These are phyloP conservation scores for Penicillium sp. DNA, from an alignment of 2,329 filamentous ascomycete species.

Conservation along the genomic window DNA sequence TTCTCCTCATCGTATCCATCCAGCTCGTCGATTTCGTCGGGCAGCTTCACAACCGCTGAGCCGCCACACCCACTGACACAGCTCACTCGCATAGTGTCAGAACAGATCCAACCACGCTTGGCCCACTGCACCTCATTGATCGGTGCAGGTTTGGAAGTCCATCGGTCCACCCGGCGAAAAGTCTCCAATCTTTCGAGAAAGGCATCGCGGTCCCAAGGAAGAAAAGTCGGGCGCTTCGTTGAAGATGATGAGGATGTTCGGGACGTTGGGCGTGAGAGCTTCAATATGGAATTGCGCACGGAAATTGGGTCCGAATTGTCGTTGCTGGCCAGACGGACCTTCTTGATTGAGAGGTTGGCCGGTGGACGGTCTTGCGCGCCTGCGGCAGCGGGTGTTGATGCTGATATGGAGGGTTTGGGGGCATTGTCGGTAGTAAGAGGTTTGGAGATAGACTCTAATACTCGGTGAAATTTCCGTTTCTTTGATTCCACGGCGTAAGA, in stretches of 20 bases:
- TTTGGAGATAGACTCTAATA: slow-evolving; percentile 46
- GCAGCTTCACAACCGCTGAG: slow-evolving; percentile 78
- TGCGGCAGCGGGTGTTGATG: slow-evolving; percentile 18
- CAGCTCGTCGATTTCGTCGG: slow-evolving; percentile 61
- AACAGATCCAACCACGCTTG: slow-evolving; percentile 86
- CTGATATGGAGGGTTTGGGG: slow-evolving; percentile 12
- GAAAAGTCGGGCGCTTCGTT: slow-evolving; percentile 65
- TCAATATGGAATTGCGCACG: slow-evolving; percentile 27
- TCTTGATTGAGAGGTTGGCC: slow-evolving; percentile 34
- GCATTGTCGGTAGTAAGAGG: slow-evolving; percentile 22
- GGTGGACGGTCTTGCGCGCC: slow-evolving; percentile 22
- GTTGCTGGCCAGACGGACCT: slow-evolving; percentile 30
- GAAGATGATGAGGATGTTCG: slow-evolving; percentile 34
- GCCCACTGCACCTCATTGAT: slow-evolving; percentile 94
- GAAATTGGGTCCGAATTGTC: slow-evolving; percentile 20
- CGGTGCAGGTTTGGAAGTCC: slow-evolving; percentile 85
- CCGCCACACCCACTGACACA: slow-evolving; percentile 80
- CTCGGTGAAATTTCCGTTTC: slow-evolving; percentile 49
- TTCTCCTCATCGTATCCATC: slow-evolving; percentile 47
- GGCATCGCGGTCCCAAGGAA: slow-evolving; percentile 79
- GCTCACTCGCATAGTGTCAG: slow-evolving; percentile 76
- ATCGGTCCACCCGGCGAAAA: slow-evolving; percentile 87
- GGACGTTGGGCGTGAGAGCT: slow-evolving; percentile 26
- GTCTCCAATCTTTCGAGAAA: slow-evolving; percentile 80
- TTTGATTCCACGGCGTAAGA: slow-evolving; percentile 48